phyloP scores from a whole-genome alignment of 192 early-diverging fungal species.

The Entomortierella parvispora region DNA sequence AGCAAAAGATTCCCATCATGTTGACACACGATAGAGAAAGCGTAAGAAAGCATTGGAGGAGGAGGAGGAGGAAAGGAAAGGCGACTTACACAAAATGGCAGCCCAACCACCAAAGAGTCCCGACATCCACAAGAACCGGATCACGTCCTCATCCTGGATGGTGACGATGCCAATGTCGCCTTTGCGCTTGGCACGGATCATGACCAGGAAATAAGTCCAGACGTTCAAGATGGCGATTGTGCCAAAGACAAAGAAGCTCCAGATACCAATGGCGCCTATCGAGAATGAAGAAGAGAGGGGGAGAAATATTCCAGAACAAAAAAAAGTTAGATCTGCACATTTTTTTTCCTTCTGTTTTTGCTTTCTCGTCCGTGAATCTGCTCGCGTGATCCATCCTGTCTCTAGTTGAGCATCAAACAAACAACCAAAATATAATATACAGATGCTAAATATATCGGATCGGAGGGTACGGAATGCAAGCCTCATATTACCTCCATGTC shows the following conservation, averaged over 20 bases:
- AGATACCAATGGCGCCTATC: conserved; percentile 31
- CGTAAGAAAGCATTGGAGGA: background rate
- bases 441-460: too few relatives aligned
- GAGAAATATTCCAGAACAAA: background rate
- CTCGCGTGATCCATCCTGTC: too few relatives aligned
- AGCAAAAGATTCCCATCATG: too few relatives aligned
- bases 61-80: conserved; percentile 4
- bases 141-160: conserved; percentile 20
- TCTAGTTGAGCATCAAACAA: too few relatives aligned
- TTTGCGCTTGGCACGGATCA: conserved; percentile 23
- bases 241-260: conserved; percentile 23
- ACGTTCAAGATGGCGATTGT: conserved; percentile 24
- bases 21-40: background rate
- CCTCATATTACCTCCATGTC: conserved; percentile 21
- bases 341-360: too few relatives aligned
- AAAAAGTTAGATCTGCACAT: background rate
- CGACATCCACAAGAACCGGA: conserved; percentile 30
- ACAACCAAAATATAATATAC: too few relatives aligned
- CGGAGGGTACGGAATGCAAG: too few relatives aligned
- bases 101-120: conserved; percentile 43
- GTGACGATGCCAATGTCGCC: conserved; percentile 24
- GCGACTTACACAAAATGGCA: conserved; percentile 32
- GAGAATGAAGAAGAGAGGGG: background rate
- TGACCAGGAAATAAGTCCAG: conserved; percentile 39
- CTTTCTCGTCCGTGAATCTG: background rate